phyloP scores from a whole-genome alignment of 192 early-diverging fungal genomes.

The Funneliformis geosporum region DNA sequence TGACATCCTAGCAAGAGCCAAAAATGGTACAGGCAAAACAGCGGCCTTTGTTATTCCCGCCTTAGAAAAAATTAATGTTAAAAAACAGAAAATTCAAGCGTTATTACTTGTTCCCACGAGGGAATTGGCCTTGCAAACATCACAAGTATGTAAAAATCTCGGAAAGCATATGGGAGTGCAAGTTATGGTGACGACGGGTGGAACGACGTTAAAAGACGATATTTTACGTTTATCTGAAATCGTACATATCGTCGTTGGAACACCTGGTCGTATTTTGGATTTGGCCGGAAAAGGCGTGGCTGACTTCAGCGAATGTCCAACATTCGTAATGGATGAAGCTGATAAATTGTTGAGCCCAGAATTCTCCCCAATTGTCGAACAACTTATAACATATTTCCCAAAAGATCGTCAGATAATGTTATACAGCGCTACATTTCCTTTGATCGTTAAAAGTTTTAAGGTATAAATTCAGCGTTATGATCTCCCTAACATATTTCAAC shows the following conservation, averaged over 20 bases:
- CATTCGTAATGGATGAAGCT: constrained; percentile 99
- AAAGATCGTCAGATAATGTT: constrained; percentile 92
- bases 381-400: constrained; percentile 89
- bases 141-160: constrained; percentile 96
- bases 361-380: constrained; percentile 98
- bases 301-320: constrained; percentile 83
- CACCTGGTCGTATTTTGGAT: constrained; percentile 96
- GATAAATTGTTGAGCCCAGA: constrained; percentile 98
- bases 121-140: constrained; percentile 98
- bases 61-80: constrained; percentile 89
- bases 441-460: constrained; percentile 97
- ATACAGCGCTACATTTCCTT: constrained; percentile 96
- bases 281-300: constrained; percentile 93
- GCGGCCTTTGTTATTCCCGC: constrained; percentile 97
- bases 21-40: constrained; percentile 95
- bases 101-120: constrained; percentile 94
- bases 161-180: constrained; percentile 96
- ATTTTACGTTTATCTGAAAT: constrained; percentile 91
- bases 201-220: constrained; percentile 97
- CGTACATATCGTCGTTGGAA: constrained; percentile 97
- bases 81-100: constrained; percentile 88
- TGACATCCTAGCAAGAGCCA: constrained; percentile 95
- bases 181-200: constrained; percentile 99
- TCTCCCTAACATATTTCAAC: neutral
- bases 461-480: constrained; percentile 12